Evolutionary conservation across 164 flowering plant genomes (phyloP).

Genomic region (Stephania yunnanensis): DNA sequence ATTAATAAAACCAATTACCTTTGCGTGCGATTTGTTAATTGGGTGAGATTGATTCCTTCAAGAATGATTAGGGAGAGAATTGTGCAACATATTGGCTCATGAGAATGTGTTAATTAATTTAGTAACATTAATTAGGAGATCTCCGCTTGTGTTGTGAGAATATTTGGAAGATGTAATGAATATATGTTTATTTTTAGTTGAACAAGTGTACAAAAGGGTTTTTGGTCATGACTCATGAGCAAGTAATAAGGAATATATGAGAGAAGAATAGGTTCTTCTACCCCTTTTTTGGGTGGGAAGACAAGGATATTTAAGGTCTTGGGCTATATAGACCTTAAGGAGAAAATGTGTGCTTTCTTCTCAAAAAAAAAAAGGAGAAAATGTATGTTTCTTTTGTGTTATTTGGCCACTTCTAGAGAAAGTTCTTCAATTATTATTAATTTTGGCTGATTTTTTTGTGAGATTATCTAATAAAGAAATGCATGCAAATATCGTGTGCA

Average conservation of each 20-base stretch:
- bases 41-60: slow-evolving; percentile 1
- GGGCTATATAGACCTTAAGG: neutral
- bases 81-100: neutral
- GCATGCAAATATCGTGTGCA: too few relatives aligned
- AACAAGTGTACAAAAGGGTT: neutral
- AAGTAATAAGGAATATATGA: neutral
- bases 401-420: too few relatives aligned
- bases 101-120: neutral
- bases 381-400: too few relatives aligned
- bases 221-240: neutral
- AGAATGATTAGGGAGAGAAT: slow-evolving; percentile 2
- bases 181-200: neutral
- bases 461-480: too few relatives aligned
- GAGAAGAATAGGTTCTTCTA: neutral
- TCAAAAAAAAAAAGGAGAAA: too few relatives aligned
- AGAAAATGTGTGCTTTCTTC: neutral
- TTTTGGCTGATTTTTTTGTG: too few relatives aligned
- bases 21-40: neutral
- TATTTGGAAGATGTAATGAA: neutral
- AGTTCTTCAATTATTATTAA: too few relatives aligned
- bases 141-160: neutral
- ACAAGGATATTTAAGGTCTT: neutral
- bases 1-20: neutral
- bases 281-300: neutral
- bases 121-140: neutral